These are phyloP conservation scores for Asclepias syriaca DNA, from an alignment of 257 asterid species.

Conservation along the genomic window DNA sequence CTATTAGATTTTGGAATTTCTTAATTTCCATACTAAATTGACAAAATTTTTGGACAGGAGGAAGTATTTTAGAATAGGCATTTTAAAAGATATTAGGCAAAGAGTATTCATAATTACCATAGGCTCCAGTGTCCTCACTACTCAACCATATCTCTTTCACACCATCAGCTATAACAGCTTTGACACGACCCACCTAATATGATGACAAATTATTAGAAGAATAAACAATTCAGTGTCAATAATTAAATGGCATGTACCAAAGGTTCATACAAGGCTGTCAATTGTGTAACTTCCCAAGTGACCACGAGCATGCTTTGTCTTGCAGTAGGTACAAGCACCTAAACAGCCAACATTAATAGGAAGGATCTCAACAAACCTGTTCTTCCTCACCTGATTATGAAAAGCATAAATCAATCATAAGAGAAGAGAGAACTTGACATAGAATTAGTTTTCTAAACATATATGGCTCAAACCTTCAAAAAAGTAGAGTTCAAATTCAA, in stretches of 20 bases:
- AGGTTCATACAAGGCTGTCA: constrained; percentile 76
- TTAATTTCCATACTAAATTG: too few relatives aligned
- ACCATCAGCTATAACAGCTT: constrained; percentile 84
- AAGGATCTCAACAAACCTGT: constrained; percentile 93
- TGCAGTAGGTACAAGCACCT: constrained; percentile 99
- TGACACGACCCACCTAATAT: constrained; percentile 78
- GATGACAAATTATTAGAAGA: constrained; percentile 15
- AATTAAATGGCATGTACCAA: neutral
- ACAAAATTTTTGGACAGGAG: too few relatives aligned
- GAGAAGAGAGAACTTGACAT: neutral
- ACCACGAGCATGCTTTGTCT: constrained; percentile 99
- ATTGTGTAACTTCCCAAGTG: constrained; percentile 97
- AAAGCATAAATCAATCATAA: neutral
- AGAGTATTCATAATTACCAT: constrained; percentile 47
- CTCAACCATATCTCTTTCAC: constrained; percentile 98
- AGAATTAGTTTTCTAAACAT: neutral
- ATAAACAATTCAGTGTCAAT: constrained; percentile 9
- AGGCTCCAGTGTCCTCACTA: constrained; percentile 99
- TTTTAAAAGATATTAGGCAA: neutral
- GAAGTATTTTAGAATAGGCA: neutral
- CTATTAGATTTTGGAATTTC: too few relatives aligned
- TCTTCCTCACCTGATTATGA: constrained; percentile 73
- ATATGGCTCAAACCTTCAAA: neutral
- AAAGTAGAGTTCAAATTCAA: neutral
- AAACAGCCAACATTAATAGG: constrained; percentile 97